A percentile compares a stretch with the other conserved stretches of the same genome.
Evolutionary conservation across 2,329 filamentous ascomycete genomes (phyloP).

Genomic region (Harringtonia aguacate): DNA sequence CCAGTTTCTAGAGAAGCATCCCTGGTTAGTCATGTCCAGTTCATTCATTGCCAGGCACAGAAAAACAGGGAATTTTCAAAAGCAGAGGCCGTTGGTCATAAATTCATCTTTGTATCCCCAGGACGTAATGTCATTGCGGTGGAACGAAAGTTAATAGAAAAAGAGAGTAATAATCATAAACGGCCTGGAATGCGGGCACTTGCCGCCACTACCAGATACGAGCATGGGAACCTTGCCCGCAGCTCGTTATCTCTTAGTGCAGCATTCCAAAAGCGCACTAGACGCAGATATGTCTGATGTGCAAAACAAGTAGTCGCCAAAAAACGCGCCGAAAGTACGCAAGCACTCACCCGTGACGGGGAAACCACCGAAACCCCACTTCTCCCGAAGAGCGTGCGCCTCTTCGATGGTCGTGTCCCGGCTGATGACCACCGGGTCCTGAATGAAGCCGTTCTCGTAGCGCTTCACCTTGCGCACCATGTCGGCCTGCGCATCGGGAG

Average conservation of each 20-base stretch:
- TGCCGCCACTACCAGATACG: too few species aligned
- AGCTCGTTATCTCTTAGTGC: too few species aligned
- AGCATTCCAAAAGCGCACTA: too few species aligned
- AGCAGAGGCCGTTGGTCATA: conserved; percentile 5
- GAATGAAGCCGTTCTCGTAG: conserved; percentile 98
- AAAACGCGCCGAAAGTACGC: background rate
- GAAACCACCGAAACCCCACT: conserved; percentile 98
- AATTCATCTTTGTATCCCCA: conserved; percentile 63
- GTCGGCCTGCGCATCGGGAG: conserved; percentile 90
- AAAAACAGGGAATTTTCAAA: background rate
- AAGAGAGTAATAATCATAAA: conserved; percentile 72
- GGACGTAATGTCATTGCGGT: conserved; percentile 79
- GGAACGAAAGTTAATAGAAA: conserved; percentile 99
- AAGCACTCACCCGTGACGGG: conserved; percentile 83
- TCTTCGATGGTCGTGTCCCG: conserved; percentile 82
- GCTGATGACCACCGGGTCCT: conserved; percentile 86
- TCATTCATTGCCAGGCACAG: conserved; percentile 5
- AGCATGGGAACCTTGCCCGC: too few species aligned
- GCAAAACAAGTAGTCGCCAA: conserved; percentile 4
- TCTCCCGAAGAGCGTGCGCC: conserved; percentile 86
- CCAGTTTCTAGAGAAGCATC: conserved; percentile 58
- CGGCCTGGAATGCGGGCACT: conserved; percentile 15
- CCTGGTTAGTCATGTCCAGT: conserved; percentile 23
- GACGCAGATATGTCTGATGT: too few species aligned
- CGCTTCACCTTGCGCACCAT: conserved; percentile 99